A percentile compares a stretch with the other conserved stretches of the same genome.
Evolutionary conservation across 768 basidiomycete genomes (phyloP).

Genomic region (Suillus bovinus): DNA sequence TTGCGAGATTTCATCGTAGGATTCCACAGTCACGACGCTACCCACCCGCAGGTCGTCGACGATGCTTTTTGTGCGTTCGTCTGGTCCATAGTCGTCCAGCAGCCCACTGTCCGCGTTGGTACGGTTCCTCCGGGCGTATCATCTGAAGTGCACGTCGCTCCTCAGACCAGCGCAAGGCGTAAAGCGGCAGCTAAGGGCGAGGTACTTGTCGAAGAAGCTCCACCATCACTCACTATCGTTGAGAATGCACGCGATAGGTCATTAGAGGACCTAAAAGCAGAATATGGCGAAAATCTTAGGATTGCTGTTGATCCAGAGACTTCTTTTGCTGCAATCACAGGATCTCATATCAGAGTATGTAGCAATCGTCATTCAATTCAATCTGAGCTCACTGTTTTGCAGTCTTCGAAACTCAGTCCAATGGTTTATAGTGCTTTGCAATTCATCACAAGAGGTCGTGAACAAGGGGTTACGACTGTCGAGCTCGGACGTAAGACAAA

Average conservation of each 20-base stretch:
- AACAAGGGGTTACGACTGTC: conserved; percentile 75
- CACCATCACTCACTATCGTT: conserved; percentile 52
- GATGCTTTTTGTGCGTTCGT: conserved; percentile 77
- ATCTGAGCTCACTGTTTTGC: conserved; percentile 13
- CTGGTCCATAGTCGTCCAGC: conserved; percentile 77
- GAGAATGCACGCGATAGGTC: conserved; percentile 54
- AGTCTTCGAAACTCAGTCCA: conserved; percentile 80
- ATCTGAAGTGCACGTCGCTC: conserved; percentile 77
- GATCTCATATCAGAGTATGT: conserved; percentile 79
- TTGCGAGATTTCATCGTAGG: conserved; percentile 67
- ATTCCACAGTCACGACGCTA: conserved; percentile 52
- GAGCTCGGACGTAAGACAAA: conserved; percentile 74
- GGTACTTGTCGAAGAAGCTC: conserved; percentile 42
- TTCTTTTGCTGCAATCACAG: conserved; percentile 78
- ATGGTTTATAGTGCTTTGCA: conserved; percentile 87
- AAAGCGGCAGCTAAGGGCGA: conserved; percentile 63
- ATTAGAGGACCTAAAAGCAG: conserved; percentile 53
- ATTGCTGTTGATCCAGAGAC: conserved; percentile 76
- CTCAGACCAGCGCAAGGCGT: conserved; percentile 65
- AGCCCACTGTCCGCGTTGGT: conserved; percentile 77
- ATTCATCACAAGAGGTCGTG: conserved; percentile 79
- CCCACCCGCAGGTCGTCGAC: conserved; percentile 60
- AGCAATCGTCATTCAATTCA: background rate
- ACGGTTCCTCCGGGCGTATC: conserved; percentile 56
- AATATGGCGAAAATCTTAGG: conserved; percentile 65